A percentile compares a stretch with the other conserved stretches of the same genome.
phyloP scores from a whole-genome alignment of 2,329 filamentous ascomycete species.

The Fusarium sp. region DNA sequence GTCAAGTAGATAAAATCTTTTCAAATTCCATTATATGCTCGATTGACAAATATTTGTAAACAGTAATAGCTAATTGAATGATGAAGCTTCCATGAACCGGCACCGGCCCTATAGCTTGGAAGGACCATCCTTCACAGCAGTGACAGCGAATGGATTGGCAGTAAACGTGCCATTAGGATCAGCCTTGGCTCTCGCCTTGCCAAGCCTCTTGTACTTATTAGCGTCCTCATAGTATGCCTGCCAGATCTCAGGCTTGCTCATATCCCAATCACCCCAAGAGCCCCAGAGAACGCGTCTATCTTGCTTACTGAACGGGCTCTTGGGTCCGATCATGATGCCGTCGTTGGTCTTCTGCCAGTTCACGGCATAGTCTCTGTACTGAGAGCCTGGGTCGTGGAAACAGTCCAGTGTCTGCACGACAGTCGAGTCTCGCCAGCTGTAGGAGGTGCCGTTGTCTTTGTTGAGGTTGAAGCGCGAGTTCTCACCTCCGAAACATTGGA shows the following conservation, averaged over 20 bases:
- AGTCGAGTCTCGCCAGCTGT: constrained; percentile 62
- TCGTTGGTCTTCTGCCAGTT: constrained; percentile 61
- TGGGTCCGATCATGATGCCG: constrained; percentile 47
- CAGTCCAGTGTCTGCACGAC: constrained; percentile 58
- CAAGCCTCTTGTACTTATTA: constrained; percentile 53
- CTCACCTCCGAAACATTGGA: constrained; percentile 61
- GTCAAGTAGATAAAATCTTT: too few species aligned
- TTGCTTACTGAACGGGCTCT: constrained; percentile 53
- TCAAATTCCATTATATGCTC: background rate
- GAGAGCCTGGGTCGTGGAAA: constrained; percentile 54
- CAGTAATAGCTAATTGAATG: too few species aligned
- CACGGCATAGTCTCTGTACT: constrained; percentile 52
- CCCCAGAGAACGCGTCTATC: constrained; percentile 58
- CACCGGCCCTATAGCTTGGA: background rate
- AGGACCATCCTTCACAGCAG: constrained; percentile 6
- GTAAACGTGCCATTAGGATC: constrained; percentile 57
- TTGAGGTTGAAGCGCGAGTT: constrained; percentile 59
- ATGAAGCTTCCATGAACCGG: background rate
- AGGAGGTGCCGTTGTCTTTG: constrained; percentile 60
- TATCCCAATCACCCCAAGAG: constrained; percentile 54
- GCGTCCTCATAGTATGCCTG: constrained; percentile 53
- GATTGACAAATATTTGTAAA: background rate
- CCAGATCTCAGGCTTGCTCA: constrained; percentile 52
- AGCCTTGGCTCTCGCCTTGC: constrained; percentile 46
- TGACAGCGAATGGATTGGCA: constrained; percentile 52